Evolutionary conservation across 2,329 filamentous ascomycete species (phyloP), one percentile per base, ranked within the genome.

Genomic region (Arthrobotrys iridis): DNA sequence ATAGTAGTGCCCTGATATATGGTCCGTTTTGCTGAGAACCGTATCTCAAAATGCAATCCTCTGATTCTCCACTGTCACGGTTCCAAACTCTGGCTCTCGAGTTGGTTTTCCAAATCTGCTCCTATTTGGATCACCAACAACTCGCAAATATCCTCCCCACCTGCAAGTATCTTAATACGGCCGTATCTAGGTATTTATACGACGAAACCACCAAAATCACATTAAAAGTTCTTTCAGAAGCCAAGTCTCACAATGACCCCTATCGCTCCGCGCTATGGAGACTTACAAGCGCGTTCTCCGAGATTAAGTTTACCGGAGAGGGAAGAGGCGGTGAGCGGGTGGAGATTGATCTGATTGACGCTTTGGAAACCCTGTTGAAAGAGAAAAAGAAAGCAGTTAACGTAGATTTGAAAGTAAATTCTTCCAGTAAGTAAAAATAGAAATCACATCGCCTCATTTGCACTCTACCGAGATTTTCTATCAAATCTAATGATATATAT

Each of bases 11-110:
- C 24, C 45, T 24, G 37, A n/a, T 40, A 6, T 20, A 45, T 45
- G 20, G 37, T n/a, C 37, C 4, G 6, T 6, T 40, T n/a, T 40
- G n/a, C 11, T 40, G n/a, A 43, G 10, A 40, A 40, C 13, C 15
- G 15, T 15, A 40, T 5, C 2, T n/a, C 4, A 40, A 40, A 1
- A 40, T 40, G 35, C n/a, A 10, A 4, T 40, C n/a, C 2, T n/a
- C 26, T 7, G 4, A 52, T 11, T 18, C 15, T 1, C 30, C 26
- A 1, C 46, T 52, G 2, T 37, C 50, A 24, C 50, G 24, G 10
- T 55, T 55, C 18, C 50, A 55, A 37, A n/a, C 18, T 2, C 50
- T 55, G 11, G 50, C 50, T n/a, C 50, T 30, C 3, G 50, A 55
- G 18, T 5, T 55, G 5, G 30, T 55, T n/a, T 7, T 55, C 18